Evolutionary conservation across 345 rosid species (phyloP).

Genomic region (Salix purpurea): DNA sequence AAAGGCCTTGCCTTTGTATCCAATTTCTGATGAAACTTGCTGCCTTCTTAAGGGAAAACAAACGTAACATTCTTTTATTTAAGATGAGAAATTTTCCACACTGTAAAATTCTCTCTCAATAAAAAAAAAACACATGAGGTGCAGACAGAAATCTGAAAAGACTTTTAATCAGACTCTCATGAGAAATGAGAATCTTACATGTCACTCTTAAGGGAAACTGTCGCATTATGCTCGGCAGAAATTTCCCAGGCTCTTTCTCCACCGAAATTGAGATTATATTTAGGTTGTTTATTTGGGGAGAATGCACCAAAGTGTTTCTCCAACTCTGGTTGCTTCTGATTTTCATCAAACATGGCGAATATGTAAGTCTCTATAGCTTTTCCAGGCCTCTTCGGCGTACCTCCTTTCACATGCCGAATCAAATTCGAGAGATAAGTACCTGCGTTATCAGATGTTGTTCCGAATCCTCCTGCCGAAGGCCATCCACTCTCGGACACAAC

Average conservation of each 20-base stretch:
- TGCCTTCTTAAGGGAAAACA: too few species aligned
- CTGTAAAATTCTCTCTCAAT: too few species aligned
- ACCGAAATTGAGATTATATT: slow-evolving; percentile 30
- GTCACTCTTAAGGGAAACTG: slow-evolving; percentile 10
- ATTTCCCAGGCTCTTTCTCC: slow-evolving; percentile 15
- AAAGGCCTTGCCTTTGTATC: neutral
- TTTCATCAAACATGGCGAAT: slow-evolving; percentile 43
- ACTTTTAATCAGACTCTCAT: too few species aligned
- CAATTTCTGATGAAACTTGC: neutral
- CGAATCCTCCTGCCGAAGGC: slow-evolving; percentile 31
- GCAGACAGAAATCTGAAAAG: too few species aligned
- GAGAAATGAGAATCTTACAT: slow-evolving; percentile 6
- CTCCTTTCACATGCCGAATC: slow-evolving; percentile 28
- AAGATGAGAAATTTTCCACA: too few species aligned
- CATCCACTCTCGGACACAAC: slow-evolving; percentile 44
- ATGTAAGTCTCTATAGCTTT: slow-evolving; percentile 34
- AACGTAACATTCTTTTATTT: too few species aligned
- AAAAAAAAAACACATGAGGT: too few species aligned
- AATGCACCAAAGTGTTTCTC: slow-evolving; percentile 38
- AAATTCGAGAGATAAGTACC: slow-evolving; percentile 24
- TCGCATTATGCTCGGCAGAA: neutral
- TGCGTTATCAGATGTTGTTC: slow-evolving; percentile 20
- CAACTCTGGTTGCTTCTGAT: slow-evolving; percentile 34
- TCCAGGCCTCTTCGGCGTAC: slow-evolving; percentile 39
- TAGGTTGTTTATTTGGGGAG: slow-evolving; percentile 26